Percentiles rank a stretch among this genome's conserved stretches.
Conservation (phyloP, 2,329 filamentous ascomycete species). For the Apiospora saccharicola region DNA sequence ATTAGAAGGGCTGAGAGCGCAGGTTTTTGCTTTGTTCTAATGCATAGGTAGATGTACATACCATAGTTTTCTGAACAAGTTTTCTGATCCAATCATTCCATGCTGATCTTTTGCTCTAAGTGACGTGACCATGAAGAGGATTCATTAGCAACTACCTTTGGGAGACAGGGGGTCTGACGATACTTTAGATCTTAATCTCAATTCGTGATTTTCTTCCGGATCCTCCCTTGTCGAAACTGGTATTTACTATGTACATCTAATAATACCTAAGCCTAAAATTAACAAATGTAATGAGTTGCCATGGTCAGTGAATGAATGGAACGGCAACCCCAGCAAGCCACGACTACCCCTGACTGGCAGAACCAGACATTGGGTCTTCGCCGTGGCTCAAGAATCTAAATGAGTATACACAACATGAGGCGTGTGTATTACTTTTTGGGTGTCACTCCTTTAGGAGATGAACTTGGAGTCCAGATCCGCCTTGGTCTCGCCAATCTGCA, state of each 20-base stretch:
- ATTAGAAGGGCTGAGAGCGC: background rate
- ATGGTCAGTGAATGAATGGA: background rate
- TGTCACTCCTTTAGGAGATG: background rate
- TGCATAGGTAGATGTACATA: slow-evolving; percentile 1
- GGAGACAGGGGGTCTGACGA: background rate
- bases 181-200: background rate
- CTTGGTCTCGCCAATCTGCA: slow-evolving; percentile 31
- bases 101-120: background rate
- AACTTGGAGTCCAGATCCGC: slow-evolving; percentile 6
- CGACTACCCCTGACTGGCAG: background rate
- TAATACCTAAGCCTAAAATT: background rate
- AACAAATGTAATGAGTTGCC: background rate
- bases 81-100: background rate
- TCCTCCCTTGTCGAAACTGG: too few species aligned
- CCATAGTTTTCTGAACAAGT: background rate
- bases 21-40: background rate
- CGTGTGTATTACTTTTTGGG: background rate
- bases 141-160: background rate
- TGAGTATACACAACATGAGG: background rate
- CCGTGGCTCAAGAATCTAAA: slow-evolving; percentile 2
- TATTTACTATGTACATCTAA: background rate
- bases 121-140: background rate
- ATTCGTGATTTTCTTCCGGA: too few species aligned
- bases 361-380: background rate
- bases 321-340: background rate